Base-by-base conservation (phyloP, 2,329 filamentous ascomycete genomes). In the Apiospora pterosperma region DNA sequence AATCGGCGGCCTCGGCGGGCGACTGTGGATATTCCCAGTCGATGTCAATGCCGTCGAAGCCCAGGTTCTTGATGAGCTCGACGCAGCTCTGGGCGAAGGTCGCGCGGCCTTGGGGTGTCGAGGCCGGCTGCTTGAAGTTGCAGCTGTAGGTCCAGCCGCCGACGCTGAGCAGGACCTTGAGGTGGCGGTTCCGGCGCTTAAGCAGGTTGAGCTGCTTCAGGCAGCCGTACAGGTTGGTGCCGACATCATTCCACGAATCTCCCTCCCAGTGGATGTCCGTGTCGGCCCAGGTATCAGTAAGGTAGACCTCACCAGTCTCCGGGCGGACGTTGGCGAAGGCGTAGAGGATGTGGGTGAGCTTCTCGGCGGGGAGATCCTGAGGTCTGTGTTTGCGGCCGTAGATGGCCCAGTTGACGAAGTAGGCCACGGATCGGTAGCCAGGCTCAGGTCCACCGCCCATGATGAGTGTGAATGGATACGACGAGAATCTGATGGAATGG, bases 101-200 rank as follows among this genome's bases (percentile, higher is more conserved):
- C 36, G 83, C 81, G 8, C 93, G 86, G 10, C 93, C 92, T 28
- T 85, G 77, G 0, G 87, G 82, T 0, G 91, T 93, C 48, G 90
- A 91, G 1, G 90, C 90, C 0, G 93, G 91, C 34, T 79, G 80
- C n/a, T 86, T 84, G 77, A 97, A 96, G 79, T 97, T 96, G 76
- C 86, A 81, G 67, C 90, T 92, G 77, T 97, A 97, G 0, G 93
- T 97, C 93, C 93, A 97, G 61, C 95, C 95, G 67, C 94, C 94
- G 67, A 97, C 92, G 63, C 90, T 93, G 5, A 97, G 85, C 14
- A 97, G 84, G 4, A 96, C 82, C 77, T 97, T 97, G 67, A 97
- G 83, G 70, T 94, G 89, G 59, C 93, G 90, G 77, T 97, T 92
- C 67, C 85, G 82, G 68, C 88, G 87, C 81, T 97, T 97, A 58